Evolutionary conservation across 495 filamentous ascomycete species (phyloP), one percentile per base, ranked within the genome.

Genomic region (Penicillium ochrochloron): DNA sequence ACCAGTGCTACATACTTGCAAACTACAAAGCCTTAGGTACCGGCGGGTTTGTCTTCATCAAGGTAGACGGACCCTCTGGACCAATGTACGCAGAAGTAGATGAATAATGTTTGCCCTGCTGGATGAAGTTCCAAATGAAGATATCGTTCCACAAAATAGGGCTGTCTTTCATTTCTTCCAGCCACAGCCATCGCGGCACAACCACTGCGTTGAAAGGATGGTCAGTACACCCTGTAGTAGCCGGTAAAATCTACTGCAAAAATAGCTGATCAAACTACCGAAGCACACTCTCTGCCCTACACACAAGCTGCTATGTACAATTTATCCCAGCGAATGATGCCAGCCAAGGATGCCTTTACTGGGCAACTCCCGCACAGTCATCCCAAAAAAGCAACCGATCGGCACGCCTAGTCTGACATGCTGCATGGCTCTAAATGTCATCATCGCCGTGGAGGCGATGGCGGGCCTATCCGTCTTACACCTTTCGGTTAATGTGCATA

Each of bases 391-490:
- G 61, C 61, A 59, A 34, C 19, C 46, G 62, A 64, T 64, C 50
- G 48, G 44, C 62, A 64, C 23, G 48, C 23, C 31, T 29, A 23
- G 62, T 60, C 62, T 64, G 50, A 64, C 57, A 27, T 46, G 62
- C 19, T 54, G 62, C 56, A 64, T 52, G 37, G 37, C 56, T 15
- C 57, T 14, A 31, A 19, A 15, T 46, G 48, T 52, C 48, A 52
- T 52, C 48, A 23, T 44, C 2, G 29, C 33, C 9, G 14, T 33
- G 8, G 48, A 41, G 31, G 50, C 56, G 12, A 23, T 34, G 44
- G 42, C 48, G 46, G 44, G 23, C 29, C 57, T 37, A 48, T 33
- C 62, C 50, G 48, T 12, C 21, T 25, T 31, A n/a, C 44, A 44
- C 42, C 19, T 9, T 53, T 52, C 17, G 21, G 27, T 15, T 19